phyloP scores from a whole-genome alignment of 2,329 filamentous ascomycete genomes.

The Chaetothyriales sp. region DNA sequence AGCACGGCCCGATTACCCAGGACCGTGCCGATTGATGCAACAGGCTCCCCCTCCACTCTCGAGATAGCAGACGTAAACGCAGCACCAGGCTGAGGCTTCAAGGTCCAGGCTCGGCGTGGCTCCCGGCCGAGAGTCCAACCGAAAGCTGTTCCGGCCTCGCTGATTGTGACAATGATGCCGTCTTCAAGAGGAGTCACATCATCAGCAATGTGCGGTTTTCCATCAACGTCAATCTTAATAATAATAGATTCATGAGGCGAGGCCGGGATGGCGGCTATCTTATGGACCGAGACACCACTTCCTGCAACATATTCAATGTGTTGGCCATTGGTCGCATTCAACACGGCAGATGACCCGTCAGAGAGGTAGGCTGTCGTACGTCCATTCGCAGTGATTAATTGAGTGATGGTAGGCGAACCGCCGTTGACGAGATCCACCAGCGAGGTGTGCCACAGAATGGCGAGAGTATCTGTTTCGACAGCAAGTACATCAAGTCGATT shows the following conservation, averaged over 20 bases:
- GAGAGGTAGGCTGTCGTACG: conserved; percentile 44
- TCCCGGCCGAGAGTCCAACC: conserved; percentile 29
- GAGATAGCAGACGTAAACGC: conserved; percentile 53
- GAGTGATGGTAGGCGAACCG: conserved; percentile 39
- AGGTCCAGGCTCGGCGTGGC: conserved; percentile 50
- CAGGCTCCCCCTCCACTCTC: conserved; percentile 61
- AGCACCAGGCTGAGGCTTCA: conserved; percentile 51
- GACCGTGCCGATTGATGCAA: conserved; percentile 89
- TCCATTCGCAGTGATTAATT: conserved; percentile 47
- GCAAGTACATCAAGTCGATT: conserved; percentile 64
- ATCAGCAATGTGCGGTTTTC: conserved; percentile 19
- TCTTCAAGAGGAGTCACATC: conserved; percentile 19
- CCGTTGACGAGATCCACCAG: conserved; percentile 21
- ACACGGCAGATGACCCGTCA: conserved; percentile 45
- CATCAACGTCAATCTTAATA: conserved; percentile 24
- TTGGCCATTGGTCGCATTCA: conserved; percentile 31
- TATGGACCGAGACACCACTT: conserved; percentile 7
- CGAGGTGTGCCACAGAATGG: conserved; percentile 56
- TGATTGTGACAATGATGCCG: conserved; percentile 27
- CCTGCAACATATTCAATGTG: conserved; percentile 20
- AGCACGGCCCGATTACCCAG: conserved; percentile 81
- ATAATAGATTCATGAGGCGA: conserved; percentile 17
- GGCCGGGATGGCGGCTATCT: conserved; percentile 12
- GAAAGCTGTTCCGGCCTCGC: conserved; percentile 25
- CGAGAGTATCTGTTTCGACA: conserved; percentile 60